Conservation (phyloP, 2,329 filamentous ascomycete species). For the Diaporthe capsici region DNA sequence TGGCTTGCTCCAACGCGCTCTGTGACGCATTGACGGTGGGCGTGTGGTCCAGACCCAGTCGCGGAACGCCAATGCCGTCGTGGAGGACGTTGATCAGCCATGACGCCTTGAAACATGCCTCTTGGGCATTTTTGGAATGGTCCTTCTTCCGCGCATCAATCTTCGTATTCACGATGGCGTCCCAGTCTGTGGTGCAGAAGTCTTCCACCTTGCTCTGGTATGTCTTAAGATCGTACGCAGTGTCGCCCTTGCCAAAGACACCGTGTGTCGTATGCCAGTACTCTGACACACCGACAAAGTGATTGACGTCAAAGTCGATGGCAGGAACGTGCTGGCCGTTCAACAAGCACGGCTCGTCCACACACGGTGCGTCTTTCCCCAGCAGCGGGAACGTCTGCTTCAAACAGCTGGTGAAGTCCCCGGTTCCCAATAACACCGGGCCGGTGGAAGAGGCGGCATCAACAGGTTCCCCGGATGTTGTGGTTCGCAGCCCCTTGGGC, state of each 20-base stretch:
- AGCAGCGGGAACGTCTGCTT: conserved; percentile 86
- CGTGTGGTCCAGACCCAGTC: conserved; percentile 81
- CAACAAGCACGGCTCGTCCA: conserved; percentile 87
- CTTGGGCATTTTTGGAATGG: conserved; percentile 82
- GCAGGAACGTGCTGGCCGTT: conserved; percentile 93
- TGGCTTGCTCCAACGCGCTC: conserved; percentile 75
- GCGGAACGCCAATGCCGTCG: conserved; percentile 93
- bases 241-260: conserved; percentile 86
- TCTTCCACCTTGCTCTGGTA: conserved; percentile 89
- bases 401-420: conserved; percentile 88
- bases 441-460: conserved; percentile 52
- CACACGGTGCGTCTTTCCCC: conserved; percentile 89
- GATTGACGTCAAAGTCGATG: conserved; percentile 97
- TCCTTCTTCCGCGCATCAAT: conserved; percentile 76
- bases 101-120: conserved; percentile 97
- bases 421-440: conserved; percentile 81
- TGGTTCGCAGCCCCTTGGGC: conserved; percentile 81
- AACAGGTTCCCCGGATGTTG: conserved; percentile 75
- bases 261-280: conserved; percentile 99
- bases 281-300: conserved; percentile 97
- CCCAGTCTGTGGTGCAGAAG: conserved; percentile 90
- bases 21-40: conserved; percentile 77
- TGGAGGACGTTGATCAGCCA: conserved; percentile 98
- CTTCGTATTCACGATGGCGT: conserved; percentile 74
- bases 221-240: conserved; percentile 89